Conservation (phyloP, 176 grass and related monocot genomes). For the Melocanna baccifera region DNA sequence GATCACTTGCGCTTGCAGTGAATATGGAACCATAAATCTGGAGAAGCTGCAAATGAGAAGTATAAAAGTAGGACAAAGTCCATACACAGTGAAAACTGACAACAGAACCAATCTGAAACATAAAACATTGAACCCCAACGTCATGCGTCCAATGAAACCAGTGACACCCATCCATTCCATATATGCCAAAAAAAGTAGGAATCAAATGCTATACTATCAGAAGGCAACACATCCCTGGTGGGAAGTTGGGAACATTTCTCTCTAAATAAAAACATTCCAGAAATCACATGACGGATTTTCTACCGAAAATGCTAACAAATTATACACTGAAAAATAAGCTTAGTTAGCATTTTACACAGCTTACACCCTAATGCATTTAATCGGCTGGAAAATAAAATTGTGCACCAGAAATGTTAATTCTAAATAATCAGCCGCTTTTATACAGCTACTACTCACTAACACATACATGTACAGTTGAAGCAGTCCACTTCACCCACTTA, state of each 20-base stretch:
- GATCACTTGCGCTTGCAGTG: neutral
- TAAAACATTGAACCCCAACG: neutral
- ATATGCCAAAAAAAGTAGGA: neutral
- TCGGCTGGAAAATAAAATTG: slow-evolving; percentile 19
- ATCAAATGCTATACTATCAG: slow-evolving; percentile 13
- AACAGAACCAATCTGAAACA: neutral
- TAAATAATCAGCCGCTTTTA: slow-evolving; percentile 30
- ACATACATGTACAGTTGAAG: slow-evolving; percentile 56
- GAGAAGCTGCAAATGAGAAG: neutral
- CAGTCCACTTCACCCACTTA: slow-evolving; percentile 43
- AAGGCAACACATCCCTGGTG: neutral
- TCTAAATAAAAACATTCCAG: neutral
- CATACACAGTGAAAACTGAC: neutral
- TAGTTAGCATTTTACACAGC: slow-evolving; percentile 45
- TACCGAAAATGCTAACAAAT: neutral
- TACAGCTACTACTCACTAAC: slow-evolving; percentile 32
- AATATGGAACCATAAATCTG: neutral
- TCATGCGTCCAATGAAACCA: neutral
- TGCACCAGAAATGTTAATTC: slow-evolving; percentile 35
- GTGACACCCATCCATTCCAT: neutral
- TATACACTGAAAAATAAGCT: slow-evolving; percentile 24
- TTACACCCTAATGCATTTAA: slow-evolving; percentile 23
- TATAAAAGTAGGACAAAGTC: neutral
- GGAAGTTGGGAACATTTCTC: neutral
- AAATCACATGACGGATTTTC: neutral